Evolutionary conservation across 495 filamentous ascomycete genomes (phyloP).

Genomic region (Penicillium bovifimosum): DNA sequence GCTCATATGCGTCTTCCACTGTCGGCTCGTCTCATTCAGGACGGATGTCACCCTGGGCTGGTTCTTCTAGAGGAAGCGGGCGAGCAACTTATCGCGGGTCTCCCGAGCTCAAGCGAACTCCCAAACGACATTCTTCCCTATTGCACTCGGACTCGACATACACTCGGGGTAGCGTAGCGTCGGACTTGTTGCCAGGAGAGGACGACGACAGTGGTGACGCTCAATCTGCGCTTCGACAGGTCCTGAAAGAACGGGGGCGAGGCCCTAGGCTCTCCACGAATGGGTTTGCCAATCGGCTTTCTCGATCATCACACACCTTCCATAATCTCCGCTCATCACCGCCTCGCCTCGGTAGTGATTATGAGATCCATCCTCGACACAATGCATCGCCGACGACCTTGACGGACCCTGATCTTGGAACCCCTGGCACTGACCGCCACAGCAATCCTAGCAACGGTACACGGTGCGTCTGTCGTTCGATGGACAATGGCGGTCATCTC

Average conservation of each 20-base stretch:
- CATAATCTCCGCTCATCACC: conserved; percentile 42
- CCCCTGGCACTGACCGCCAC: conserved; percentile 56
- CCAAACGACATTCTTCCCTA: conserved; percentile 33
- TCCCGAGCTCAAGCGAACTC: conserved; percentile 34
- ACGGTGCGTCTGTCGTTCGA: conserved; percentile 67
- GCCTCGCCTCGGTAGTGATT: conserved; percentile 37
- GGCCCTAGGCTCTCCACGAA: conserved; percentile 39
- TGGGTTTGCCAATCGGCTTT: conserved; percentile 25
- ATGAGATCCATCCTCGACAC: conserved; percentile 34
- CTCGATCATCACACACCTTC: conserved; percentile 31
- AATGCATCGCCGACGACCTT: conserved; percentile 61
- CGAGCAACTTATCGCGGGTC: conserved; percentile 28
- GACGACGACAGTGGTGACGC: conserved; percentile 50
- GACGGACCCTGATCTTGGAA: conserved; percentile 61
- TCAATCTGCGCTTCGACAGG: conserved; percentile 63
- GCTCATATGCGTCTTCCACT: conserved; percentile 46
- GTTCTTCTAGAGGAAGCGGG: conserved; percentile 26
- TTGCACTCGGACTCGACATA: conserved; percentile 33
- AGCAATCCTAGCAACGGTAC: conserved; percentile 54
- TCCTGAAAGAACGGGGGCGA: conserved; percentile 58
- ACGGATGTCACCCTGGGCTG: conserved; percentile 40
- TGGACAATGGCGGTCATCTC: conserved; percentile 58
- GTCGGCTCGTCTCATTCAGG: conserved; percentile 39
- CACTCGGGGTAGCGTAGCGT: conserved; percentile 39
- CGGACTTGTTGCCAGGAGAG: conserved; percentile 49